Percentiles rank a stretch among this genome's conserved stretches.
These are phyloP conservation scores for Saccharomyces hybrid DNA, from an alignment of 1,139 yeast species.

Conservation along the genomic window DNA sequence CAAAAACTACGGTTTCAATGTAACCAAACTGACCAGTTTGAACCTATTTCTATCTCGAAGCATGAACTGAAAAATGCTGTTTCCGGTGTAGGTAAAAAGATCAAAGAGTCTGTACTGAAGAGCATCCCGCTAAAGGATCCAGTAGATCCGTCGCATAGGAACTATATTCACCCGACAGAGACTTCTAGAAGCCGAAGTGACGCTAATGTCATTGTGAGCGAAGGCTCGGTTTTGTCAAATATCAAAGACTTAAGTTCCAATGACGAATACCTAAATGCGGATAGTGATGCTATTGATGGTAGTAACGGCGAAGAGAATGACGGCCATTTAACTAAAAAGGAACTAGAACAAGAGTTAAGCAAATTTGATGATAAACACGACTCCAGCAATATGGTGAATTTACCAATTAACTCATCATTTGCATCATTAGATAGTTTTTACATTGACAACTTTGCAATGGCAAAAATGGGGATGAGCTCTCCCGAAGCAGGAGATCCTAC, in stretches of 20 bases:
- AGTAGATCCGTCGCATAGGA: slow-evolving; percentile 1
- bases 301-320: slow-evolving; percentile 38
- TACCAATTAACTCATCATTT: slow-evolving; percentile 66
- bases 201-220: slow-evolving; percentile 15
- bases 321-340: slow-evolving; percentile 31
- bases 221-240: slow-evolving; percentile 14
- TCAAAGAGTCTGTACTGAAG: slow-evolving; percentile 51
- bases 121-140: slow-evolving; percentile 35
- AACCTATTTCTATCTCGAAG: slow-evolving; percentile 51
- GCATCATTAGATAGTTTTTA: slow-evolving; percentile 70
- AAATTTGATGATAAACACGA: slow-evolving; percentile 27
- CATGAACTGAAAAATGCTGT: slow-evolving; percentile 74
- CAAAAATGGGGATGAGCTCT: slow-evolving; percentile 15
- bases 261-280: neutral
- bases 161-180: neutral
- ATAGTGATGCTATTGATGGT: neutral
- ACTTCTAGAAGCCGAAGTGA: slow-evolving; percentile 2
- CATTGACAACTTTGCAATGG: slow-evolving; percentile 42
- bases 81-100: slow-evolving; percentile 64
- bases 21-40: slow-evolving; percentile 24
- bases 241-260: slow-evolving; percentile 5
- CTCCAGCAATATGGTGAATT: slow-evolving; percentile 35
- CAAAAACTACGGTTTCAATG: slow-evolving; percentile 25
- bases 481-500: slow-evolving; percentile 5
- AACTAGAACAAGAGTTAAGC: slow-evolving; percentile 21